Evolutionary conservation across 2,329 filamentous ascomycete species (phyloP).

Genomic region (Xylaria sp.): DNA sequence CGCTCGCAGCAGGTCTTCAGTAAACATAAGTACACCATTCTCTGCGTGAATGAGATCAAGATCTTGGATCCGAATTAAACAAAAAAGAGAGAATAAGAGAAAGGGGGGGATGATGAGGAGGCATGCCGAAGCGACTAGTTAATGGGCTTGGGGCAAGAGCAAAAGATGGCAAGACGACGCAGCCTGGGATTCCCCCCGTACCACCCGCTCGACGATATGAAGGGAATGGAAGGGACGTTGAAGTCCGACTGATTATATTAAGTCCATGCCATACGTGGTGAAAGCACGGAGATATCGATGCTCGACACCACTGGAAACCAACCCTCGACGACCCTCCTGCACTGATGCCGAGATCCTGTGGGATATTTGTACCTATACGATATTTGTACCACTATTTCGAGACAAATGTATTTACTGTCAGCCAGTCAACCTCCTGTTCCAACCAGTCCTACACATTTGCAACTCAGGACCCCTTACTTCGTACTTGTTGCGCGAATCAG

Average conservation of each 20-base stretch:
- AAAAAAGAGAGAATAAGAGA: background rate
- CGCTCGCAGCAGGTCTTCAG: constrained; percentile 72
- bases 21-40: constrained; percentile 84
- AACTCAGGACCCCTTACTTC: too few relatives aligned
- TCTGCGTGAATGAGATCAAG: constrained; percentile 77
- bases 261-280: too few relatives aligned
- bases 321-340: background rate
- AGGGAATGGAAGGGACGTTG: too few relatives aligned
- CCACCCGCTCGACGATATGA: too few relatives aligned
- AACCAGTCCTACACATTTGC: background rate
- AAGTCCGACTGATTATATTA: too few relatives aligned
- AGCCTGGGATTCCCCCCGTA: too few relatives aligned
- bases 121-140: background rate
- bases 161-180: too few relatives aligned
- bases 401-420: constrained; percentile 8
- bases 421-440: background rate
- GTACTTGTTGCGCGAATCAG: too few relatives aligned
- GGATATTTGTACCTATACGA: constrained; percentile 1
- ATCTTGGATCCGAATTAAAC: constrained; percentile 36
- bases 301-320: too few relatives aligned
- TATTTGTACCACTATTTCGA: constrained; percentile 12
- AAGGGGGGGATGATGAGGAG: background rate
- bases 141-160: background rate
- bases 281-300: too few relatives aligned
- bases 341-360: background rate